These are phyloP conservation scores for Yarrowia alimentaria DNA, from an alignment of 805 yeast species.

Conservation along the genomic window DNA sequence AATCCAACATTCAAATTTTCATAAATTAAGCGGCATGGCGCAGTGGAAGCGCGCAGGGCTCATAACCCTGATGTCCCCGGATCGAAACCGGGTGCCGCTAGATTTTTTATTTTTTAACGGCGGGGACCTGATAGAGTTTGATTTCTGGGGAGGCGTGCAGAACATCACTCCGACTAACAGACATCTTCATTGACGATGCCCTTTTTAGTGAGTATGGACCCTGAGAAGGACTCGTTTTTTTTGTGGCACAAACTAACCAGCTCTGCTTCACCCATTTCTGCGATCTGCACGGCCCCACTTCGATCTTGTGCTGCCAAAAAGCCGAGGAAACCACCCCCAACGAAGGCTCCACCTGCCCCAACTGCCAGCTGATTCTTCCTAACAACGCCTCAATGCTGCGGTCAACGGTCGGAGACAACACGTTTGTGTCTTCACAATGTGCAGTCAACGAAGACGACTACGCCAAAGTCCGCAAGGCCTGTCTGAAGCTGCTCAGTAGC, in stretches of 20 bases:
- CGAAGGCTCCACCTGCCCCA: constrained; percentile 30
- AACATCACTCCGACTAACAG: not conserved
- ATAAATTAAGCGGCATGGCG: constrained; percentile 43
- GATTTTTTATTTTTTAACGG: constrained; percentile 36
- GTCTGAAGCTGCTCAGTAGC: constrained; percentile 34
- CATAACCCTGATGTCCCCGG: constrained; percentile 93
- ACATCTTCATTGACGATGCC: not conserved
- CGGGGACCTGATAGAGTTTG: constrained; percentile 1
- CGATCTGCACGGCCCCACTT: constrained; percentile 38
- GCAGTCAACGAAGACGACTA: constrained; percentile 35
- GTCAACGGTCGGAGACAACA: not conserved
- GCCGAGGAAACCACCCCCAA: constrained; percentile 29
- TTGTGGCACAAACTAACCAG: constrained; percentile 30
- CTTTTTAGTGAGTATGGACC: constrained; percentile 11
- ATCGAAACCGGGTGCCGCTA: constrained; percentile 90
- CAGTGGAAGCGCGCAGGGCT: constrained; percentile 92
- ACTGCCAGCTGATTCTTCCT: constrained; percentile 34
- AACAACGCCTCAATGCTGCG: constrained; percentile 9
- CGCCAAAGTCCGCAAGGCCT: constrained; percentile 35
- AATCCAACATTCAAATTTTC: not conserved
- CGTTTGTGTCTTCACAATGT: constrained; percentile 33
- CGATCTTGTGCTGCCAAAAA: constrained; percentile 37
- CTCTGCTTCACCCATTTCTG: constrained; percentile 38
- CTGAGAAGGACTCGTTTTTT: too few relatives aligned
- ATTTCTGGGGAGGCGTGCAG: constrained; percentile 6